Evolutionary conservation across 495 filamentous ascomycete species (phyloP), one percentile per base, ranked within the genome.

Genomic region (Glutinoglossum americanum): DNA sequence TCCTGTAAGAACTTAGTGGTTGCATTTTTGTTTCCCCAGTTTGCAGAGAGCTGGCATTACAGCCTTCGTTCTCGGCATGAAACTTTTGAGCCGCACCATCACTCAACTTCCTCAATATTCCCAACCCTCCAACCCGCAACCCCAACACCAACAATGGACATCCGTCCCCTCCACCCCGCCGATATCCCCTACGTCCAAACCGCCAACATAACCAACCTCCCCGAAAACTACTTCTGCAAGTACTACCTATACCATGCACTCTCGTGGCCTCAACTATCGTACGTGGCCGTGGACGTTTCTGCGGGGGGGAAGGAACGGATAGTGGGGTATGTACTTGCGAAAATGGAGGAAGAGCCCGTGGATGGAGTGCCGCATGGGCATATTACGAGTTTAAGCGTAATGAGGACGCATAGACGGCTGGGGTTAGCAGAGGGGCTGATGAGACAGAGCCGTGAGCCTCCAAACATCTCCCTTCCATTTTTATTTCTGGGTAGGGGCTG

Each of bases 181-280:
- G 85, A 90, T 73, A 90, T 95, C 63, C 92, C 87, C 48, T 82
- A 94, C 63, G 90, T 98, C 64, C 92, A 98, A 74, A 85, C 89
- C 71, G 88, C 92, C 63, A 98, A 98, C 74, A 87, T 97, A 69
- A 94, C 94, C 66, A 98, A 98, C 73, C 77, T 98, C 30, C 92
- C 92, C 63, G 92, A 98, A 72, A 98, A 98, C 76, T 98, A 98
- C 78, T 97, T 96, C 71, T 81, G 93, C 72, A 98, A 98, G 79
- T 98, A 98, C 77, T 98, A 98, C 77, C 85, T 98, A 64, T 98
- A 98, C 79, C 92, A 98, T 71, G 92, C 92, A 7, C 80, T 96
- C 56, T 92, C 87, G 55, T 98, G 92, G 92, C 92, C 92, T 9
- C 90, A 96, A 68, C 80, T 97, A 54, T 89, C 83, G 64, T 97